phyloP scores from a whole-genome alignment of 352 stramenopile species.

The Thraustochytrium sp. region DNA sequence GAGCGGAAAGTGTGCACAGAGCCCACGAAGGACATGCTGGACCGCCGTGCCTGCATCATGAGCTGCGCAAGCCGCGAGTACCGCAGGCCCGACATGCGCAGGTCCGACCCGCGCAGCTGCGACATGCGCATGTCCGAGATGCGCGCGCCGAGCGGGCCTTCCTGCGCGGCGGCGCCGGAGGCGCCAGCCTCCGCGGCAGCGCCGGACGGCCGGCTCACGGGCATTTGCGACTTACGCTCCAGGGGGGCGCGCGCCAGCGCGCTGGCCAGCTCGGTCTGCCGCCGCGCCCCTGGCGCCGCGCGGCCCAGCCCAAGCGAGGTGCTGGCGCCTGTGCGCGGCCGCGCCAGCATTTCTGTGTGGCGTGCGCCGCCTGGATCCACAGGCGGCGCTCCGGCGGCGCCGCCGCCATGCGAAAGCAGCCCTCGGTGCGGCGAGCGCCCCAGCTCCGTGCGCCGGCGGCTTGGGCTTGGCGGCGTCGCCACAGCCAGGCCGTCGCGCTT shows the following conservation, averaged over 20 bases:
- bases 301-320: not conserved
- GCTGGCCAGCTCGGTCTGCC: not conserved
- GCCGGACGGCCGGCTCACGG: not conserved
- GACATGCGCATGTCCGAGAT: not conserved
- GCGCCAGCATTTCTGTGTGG: too few relatives aligned
- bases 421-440: too few relatives aligned
- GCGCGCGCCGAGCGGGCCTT: not conserved
- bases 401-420: too few relatives aligned
- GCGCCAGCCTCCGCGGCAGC: not conserved
- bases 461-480: too few relatives aligned
- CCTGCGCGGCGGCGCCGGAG: not conserved
- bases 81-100: slow-evolving; percentile 13
- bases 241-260: not conserved
- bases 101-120: not conserved
- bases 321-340: not conserved
- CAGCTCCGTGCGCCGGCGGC: too few relatives aligned
- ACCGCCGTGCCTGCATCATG: slow-evolving; percentile 17
- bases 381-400: too few relatives aligned
- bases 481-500: too few relatives aligned
- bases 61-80: slow-evolving; percentile 9
- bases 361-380: too few relatives aligned
- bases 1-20: slow-evolving; percentile 35
- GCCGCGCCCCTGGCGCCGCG: not conserved
- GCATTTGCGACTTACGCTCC: not conserved
- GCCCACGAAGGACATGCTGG: slow-evolving; percentile 37